These are phyloP conservation scores for Capronia epimyces DNA, from an alignment of 2,329 filamentous ascomycete genomes.

Conservation along the genomic window DNA sequence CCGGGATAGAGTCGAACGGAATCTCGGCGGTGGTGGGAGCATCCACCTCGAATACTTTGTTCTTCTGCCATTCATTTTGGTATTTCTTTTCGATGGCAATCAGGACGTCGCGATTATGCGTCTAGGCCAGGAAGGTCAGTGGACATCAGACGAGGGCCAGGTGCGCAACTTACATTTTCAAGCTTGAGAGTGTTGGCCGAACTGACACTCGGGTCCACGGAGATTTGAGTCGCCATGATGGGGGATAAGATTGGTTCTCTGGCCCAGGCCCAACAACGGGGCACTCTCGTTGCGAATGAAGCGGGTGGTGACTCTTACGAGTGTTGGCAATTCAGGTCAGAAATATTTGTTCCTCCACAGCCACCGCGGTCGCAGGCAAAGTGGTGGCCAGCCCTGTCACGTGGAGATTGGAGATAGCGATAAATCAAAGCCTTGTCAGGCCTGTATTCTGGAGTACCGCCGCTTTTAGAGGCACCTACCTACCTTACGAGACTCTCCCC, in stretches of 20 bases:
- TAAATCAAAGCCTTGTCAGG: neutral
- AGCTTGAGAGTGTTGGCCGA: constrained; percentile 60
- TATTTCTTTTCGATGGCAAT: constrained; percentile 86
- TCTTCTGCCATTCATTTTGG: constrained; percentile 74
- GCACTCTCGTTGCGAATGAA: neutral
- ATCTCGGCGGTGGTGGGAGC: constrained; percentile 75
- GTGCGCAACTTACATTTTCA: constrained; percentile 47
- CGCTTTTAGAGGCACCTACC: no score
- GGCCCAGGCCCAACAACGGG: neutral
- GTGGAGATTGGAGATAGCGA: neutral
- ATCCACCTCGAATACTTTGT: constrained; percentile 75
- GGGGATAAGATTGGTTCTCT: neutral
- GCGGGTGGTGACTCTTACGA: neutral
- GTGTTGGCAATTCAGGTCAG: neutral
- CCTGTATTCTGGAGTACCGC: no score
- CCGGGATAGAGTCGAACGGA: constrained; percentile 66
- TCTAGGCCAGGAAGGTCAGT: constrained; percentile 44
- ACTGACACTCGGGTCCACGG: constrained; percentile 50
- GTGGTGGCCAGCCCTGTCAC: neutral
- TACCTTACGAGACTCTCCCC: no score
- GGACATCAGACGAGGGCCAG: neutral
- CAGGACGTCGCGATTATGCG: constrained; percentile 79
- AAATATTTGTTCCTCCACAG: constrained; percentile 5
- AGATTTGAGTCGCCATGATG: constrained; percentile 51
- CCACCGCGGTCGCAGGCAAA: constrained; percentile 1